Evolutionary conservation across 108 stramenopile species (phyloP), one percentile per base, ranked within the genome.

Genomic region (Cyclostephanos tholiformis): DNA sequence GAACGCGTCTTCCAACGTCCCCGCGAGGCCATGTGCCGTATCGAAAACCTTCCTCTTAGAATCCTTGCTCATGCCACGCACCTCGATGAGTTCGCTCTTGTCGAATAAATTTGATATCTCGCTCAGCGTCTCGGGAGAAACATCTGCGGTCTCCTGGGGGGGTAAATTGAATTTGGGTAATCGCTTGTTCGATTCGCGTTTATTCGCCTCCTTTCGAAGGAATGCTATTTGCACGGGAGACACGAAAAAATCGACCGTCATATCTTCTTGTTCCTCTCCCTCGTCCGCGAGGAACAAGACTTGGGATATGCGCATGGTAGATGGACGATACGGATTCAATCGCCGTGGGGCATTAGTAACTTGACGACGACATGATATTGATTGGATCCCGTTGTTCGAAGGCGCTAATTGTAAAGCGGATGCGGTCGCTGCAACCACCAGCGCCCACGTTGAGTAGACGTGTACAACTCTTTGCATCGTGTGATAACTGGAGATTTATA

Each of bases 161-260:
- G 53, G 81, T 50, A 78, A 53, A 16, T 23, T 69, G 66, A 43
- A 64, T 63, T 53, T 75, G 19, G 61, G 67, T 36, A 82, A 27
- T 16, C 44, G 65, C 23, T 69, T 78, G 17, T 23, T 44, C 27
- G 61, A 32, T 62, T 78, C 72, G 4, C 82, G 76, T 67, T 78
- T 82, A 63, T 38, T 32, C 63, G 75, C 74, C 63, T 82, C 82
- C 41, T 82, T 82, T 9, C 82, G 65, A 19, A 82, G 72, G 41
- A 66, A 63, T 35, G 39, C 12, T 32, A 82, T 82, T 67, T 82
- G 82, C 48, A 78, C 75, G 44, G 60, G 32, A 35, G 75, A 75
- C 26, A 81, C 69, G 63, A 79, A 72, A 44, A 79, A 68, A 39
- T n/a, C 11, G 65, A 60, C 65, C 35, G n/a, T n/a, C n/a, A 69